Conservation (phyloP, 768 basidiomycete species). For the Nidularia sp. region DNA sequence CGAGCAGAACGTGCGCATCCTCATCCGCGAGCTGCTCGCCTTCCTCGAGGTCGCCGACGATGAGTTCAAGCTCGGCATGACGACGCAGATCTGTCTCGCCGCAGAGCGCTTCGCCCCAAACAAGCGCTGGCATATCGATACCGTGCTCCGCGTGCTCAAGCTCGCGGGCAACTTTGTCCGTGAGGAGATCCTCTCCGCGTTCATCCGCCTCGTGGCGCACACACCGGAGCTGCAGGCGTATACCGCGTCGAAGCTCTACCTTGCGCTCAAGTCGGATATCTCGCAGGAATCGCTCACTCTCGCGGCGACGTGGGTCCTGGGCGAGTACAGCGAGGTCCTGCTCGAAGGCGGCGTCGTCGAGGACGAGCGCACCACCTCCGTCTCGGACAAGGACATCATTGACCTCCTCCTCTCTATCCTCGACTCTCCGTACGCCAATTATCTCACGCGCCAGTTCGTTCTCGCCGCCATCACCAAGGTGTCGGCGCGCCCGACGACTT, state of each 20-base stretch:
- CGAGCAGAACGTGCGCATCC: conserved; percentile 87
- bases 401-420: conserved; percentile 85
- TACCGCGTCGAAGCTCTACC: conserved; percentile 87
- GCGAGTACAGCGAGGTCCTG: conserved; percentile 91
- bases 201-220: conserved; percentile 93
- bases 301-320: conserved; percentile 92
- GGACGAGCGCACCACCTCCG: conserved; percentile 66
- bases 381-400: conserved; percentile 78
- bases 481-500: conserved; percentile 72
- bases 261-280: conserved; percentile 83
- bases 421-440: conserved; percentile 92
- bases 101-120: conserved; percentile 97
- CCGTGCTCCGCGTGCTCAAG: conserved; percentile 87
- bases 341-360: conserved; percentile 81
- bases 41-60: conserved; percentile 99
- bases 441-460: conserved; percentile 88
- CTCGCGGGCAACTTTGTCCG: conserved; percentile 96
- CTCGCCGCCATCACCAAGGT: conserved; percentile 89
- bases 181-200: conserved; percentile 92
- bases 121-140: conserved; percentile 99
- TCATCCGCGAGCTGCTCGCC: conserved; percentile 88
- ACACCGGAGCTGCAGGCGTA: conserved; percentile 97
- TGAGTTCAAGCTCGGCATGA: conserved; percentile 97
- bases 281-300: conserved; percentile 96
- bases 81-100: conserved; percentile 93